Evolutionary conservation across 2,329 filamentous ascomycete genomes (phyloP), one percentile per base, ranked within the genome.

Genomic region (Penicillium sclerotigenum): DNA sequence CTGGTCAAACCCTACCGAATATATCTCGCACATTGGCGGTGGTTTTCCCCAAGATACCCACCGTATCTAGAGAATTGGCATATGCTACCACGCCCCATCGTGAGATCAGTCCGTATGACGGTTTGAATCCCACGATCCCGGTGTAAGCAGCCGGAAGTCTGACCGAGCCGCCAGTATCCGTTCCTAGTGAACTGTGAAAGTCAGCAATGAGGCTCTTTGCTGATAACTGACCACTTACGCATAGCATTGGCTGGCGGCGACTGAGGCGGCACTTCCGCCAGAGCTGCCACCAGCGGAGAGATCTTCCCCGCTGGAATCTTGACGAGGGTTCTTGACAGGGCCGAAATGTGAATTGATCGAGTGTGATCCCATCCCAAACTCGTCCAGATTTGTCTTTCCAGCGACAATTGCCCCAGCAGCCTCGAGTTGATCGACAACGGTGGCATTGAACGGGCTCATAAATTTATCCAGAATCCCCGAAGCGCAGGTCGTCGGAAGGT

Each of bases 321-420:
- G 76, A 50, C 77, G 72, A 8, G 75, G 77, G 59, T 82, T 86
- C 50, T 71, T 77, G 5, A 93, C 88, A 1, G 83, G 71, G 1
- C 89, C 89, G 65, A 87, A 85, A 52, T 80, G 75, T 0, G 90
- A 91, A 66, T 87, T 77, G 20, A 80, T 81, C 1, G 87, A 88
- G 69, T 96, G 87, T 9, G 91, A 95, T 2, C 91, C 91, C 92
- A 96, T 96, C 28, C 92, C 91, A 71, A 96, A 96, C 71, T 96
- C 94, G 75, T 97, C 94, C 80, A 97, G 86, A 71, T 96, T 96
- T 2, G 91, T 92, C 74, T 96, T 96, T 7, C 88, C 88, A 1
- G 86, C 80, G 2, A 93, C 72, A 6, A 81, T 72, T 6, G 84
- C 86, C 40, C 87, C 88, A 5, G 82, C 80, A 28, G 77, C 70